phyloP scores from a whole-genome alignment of 495 filamentous ascomycete species.

The Xylaria curta region DNA sequence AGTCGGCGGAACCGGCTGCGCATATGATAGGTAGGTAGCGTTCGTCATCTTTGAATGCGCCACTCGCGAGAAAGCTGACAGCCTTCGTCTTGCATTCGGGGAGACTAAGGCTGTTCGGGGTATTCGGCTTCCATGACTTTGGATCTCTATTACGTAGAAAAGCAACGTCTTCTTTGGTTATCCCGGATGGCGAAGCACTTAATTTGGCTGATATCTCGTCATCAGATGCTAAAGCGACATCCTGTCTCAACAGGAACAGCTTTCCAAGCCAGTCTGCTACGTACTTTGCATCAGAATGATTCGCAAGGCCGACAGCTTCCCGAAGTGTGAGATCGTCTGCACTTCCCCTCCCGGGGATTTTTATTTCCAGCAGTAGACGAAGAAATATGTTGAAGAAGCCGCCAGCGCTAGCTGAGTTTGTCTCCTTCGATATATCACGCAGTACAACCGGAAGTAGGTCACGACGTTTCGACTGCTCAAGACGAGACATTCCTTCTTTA shows the following conservation, averaged over 20 bases:
- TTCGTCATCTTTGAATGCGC: constrained; percentile 80
- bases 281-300: constrained; percentile 70
- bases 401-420: constrained; percentile 67
- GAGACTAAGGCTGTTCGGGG: constrained; percentile 68
- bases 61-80: constrained; percentile 76
- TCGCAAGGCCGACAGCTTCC: constrained; percentile 66
- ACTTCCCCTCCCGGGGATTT: constrained; percentile 75
- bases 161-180: constrained; percentile 71
- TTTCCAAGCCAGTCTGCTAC: constrained; percentile 80
- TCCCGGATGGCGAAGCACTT: constrained; percentile 65
- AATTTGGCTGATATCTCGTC: constrained; percentile 36
- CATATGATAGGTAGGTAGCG: constrained; percentile 83
- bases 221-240: constrained; percentile 40
- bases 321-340: constrained; percentile 76
- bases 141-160: constrained; percentile 75
- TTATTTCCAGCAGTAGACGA: constrained; percentile 72
- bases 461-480: constrained; percentile 55
- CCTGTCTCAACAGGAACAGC: constrained; percentile 71
- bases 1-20: constrained; percentile 82
- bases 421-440: constrained; percentile 71
- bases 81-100: constrained; percentile 69
- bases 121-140: constrained; percentile 70
- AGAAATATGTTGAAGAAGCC: constrained; percentile 86
- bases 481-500: constrained; percentile 80
- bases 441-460: constrained; percentile 75